phyloP scores from a whole-genome alignment of 139 green algal species.

The Haematococcus sp. region DNA sequence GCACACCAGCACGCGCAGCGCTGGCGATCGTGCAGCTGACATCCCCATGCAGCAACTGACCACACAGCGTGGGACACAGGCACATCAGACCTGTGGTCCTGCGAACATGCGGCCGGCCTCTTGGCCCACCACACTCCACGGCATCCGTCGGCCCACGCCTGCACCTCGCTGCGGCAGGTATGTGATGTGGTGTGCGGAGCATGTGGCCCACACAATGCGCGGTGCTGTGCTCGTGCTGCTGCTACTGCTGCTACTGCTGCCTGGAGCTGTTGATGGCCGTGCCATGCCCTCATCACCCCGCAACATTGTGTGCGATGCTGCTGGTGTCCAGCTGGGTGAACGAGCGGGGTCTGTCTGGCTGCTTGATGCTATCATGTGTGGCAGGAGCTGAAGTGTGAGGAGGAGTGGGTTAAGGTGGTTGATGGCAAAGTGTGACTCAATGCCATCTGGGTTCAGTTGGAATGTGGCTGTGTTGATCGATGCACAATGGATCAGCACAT shows the following conservation, averaged over 20 bases:
- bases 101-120: not conserved
- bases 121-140: not conserved
- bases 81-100: not conserved
- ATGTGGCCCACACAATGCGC: not conserved
- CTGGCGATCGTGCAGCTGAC: too few species aligned
- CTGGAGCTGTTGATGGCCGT: too few species aligned
- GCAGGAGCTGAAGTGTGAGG: slow-evolving; percentile 6
- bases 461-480: not conserved
- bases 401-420: slow-evolving; percentile 8
- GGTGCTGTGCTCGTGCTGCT: not conserved
- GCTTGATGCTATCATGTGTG: not conserved
- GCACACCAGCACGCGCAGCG: too few species aligned
- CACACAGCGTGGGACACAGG: too few species aligned
- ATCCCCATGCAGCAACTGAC: too few species aligned
- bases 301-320: too few species aligned
- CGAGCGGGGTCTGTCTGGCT: too few species aligned
- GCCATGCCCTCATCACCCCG: too few species aligned
- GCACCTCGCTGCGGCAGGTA: not conserved
- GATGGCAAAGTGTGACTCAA: slow-evolving; percentile 12
- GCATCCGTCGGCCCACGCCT: not conserved
- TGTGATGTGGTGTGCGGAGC: slow-evolving; percentile 3
- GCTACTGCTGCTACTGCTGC: too few species aligned
- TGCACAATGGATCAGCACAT: slow-evolving; percentile 1
- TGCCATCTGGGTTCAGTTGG: not conserved
- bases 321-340: too few species aligned